phyloP scores from a whole-genome alignment of 2,329 filamentous ascomycete species.

The Fusarium luffae region DNA sequence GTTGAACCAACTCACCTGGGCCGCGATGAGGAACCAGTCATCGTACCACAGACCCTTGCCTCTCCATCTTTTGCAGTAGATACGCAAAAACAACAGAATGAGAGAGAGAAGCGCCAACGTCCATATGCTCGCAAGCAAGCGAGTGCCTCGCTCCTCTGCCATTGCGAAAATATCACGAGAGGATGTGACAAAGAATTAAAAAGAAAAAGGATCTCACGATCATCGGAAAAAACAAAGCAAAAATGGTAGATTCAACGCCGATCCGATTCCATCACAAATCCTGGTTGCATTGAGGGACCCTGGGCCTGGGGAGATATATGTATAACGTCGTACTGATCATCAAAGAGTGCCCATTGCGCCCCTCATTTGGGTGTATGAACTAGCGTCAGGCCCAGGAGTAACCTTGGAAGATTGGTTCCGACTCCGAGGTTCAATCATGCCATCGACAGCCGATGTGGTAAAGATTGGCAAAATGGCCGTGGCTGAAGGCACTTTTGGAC shows the following conservation, averaged over 20 bases:
- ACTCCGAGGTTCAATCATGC: constrained; percentile 8
- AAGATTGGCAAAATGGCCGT: constrained; percentile 28
- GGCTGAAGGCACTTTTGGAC: neutral
- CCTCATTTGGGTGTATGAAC: neutral
- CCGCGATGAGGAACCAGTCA: constrained; percentile 50
- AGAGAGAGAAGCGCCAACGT: constrained; percentile 40
- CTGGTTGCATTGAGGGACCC: constrained; percentile 11
- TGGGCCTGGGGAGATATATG: constrained; percentile 19
- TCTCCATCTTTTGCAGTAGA: constrained; percentile 53
- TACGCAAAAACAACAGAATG: constrained; percentile 46
- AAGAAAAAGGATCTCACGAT: neutral
- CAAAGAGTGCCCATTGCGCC: neutral
- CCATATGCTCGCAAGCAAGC: constrained; percentile 49
- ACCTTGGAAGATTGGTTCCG: constrained; percentile 1
- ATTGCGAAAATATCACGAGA: neutral
- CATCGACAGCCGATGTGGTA: constrained; percentile 26
- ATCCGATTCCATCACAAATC: constrained; percentile 18
- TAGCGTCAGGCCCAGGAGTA: neutral
- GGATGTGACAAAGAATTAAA: neutral
- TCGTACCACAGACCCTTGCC: constrained; percentile 53
- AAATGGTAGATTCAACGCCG: constrained; percentile 6
- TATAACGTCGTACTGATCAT: constrained; percentile 16
- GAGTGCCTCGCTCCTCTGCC: constrained; percentile 42
- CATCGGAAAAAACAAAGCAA: neutral
- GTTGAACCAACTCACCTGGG: constrained; percentile 48